Evolutionary conservation across 768 basidiomycete genomes (phyloP), one percentile per base, ranked within the genome.

Genomic region (Boletellus ananas): DNA sequence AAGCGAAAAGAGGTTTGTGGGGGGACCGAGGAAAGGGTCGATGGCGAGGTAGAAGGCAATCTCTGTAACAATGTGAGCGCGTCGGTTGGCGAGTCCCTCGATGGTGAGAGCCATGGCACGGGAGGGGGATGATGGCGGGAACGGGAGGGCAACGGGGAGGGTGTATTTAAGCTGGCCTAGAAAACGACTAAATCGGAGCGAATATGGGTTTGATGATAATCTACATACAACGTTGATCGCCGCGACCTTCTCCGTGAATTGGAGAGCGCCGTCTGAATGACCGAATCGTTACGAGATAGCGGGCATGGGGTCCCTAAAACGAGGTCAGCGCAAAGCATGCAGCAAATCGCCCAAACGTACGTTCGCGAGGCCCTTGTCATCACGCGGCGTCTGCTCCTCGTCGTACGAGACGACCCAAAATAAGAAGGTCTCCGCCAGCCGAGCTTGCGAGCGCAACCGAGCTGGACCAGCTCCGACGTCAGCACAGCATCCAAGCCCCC

Each of bases 11-110:
- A 81, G 61, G 25, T 65, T 64, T 6, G 51, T 46, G 3, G 79
- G 79, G 2, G 79, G 79, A 0, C 79, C 79, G 1, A 70, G 60
- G 51, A 74, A 68, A 1, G 69, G 66, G 47, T 63, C 63, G 6
- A 68, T 64, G 3, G 69, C 64, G 23, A 71, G 54, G 58, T 73
- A 66, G 50, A 71, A 72, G 3, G 74, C 77, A 39, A 82, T 72
- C 43, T 65, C 62, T 58, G 77, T 72, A 39, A 74, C 51, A 25
- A 61, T 27, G 34, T 50, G 27, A 6, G 68, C 58, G 13, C 18
- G 45, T 3, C 33, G 40, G 3, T 7, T 33, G 12, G 44, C 64
- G 18, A 68, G 58, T 10, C 14, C 27, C 27, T 68, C 60, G 41
- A 67, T 45, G 45, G 53, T 27, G 12, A 54, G 31, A n/a, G 34